Evolutionary conservation across 176 grass and related monocot species (phyloP), one percentile per base, ranked within the genome.

Genomic region (Aegilops bicornis): DNA sequence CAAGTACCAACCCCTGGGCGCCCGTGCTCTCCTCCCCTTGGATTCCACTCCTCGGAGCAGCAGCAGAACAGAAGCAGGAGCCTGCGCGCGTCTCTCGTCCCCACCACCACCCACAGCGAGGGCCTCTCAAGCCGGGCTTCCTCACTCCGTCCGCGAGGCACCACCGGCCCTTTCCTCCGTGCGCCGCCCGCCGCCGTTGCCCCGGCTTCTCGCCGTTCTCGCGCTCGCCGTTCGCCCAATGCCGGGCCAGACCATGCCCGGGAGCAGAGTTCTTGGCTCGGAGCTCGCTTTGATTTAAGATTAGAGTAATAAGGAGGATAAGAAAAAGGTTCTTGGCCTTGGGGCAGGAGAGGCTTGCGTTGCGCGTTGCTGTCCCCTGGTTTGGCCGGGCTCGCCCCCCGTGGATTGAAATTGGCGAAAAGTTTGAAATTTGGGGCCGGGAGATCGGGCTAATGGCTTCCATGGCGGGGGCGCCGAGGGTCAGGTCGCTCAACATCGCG

Each of bases 401-500:
- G 3, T 47, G 43, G 52, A 29, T 5, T 7, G 15, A 52, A 17
- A 17, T 19, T 25, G 54, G 83, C 31, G 12, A n/a, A 61, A 86
- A 71, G 29, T 84, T 85, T 84, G 88, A 40, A 81, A 58, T 86
- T 86, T 85, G 69, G 78, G 85, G 68, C 84, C 82, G 40, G 32
- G 20, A 27, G n/a, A 65, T 40, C 77, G 81, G 72, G 59, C 50
- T 29, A 30, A 19, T 91, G 84, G 88, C 85, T 65, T 39, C 87
- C 64, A 99, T 99, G 94, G 93, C 94, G 6, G 88, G 94, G 27
- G 88, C 89, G 66, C 97, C 97, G 33, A 88, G 89, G 87, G 76
- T 96, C 12, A 89, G 97, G 23, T 96, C 97, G 7, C 77, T 96
- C 29, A 99, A 96, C 88, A 69, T 89, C 64, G 77, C 86, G 15